Evolutionary conservation across 306 rosid genomes (phyloP).

Genomic region (Psophocarpus tetragonolobus): DNA sequence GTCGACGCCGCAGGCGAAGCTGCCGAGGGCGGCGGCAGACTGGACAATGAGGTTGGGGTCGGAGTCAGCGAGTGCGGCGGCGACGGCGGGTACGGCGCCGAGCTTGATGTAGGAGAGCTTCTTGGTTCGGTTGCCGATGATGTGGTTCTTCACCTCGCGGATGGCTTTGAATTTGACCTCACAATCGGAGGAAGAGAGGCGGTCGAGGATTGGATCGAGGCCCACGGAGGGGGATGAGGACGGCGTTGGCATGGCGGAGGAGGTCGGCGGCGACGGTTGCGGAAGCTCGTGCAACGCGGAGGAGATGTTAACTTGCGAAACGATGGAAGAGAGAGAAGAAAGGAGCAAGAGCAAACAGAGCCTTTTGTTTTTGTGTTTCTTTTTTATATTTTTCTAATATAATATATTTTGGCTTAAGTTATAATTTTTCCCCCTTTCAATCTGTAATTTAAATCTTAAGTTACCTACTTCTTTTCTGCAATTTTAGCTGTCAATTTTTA

Average conservation of each 20-base stretch:
- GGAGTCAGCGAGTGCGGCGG: constrained; percentile 54
- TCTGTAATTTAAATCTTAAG: too few species aligned
- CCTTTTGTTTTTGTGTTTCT: neutral
- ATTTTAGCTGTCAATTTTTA: too few species aligned
- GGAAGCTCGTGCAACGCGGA: constrained; percentile 53
- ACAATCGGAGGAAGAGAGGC: constrained; percentile 62
- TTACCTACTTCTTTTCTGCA: too few species aligned
- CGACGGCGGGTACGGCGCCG: constrained; percentile 73
- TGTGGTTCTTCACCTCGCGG: constrained; percentile 84
- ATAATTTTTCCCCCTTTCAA: too few species aligned
- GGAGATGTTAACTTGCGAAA: constrained; percentile 13
- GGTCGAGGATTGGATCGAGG: constrained; percentile 59
- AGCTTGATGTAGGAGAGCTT: constrained; percentile 84
- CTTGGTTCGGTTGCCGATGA: constrained; percentile 96
- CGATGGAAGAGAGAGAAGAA: constrained; percentile 3
- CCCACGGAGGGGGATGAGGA: constrained; percentile 45
- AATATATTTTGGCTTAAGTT: too few species aligned
- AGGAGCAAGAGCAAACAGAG: neutral
- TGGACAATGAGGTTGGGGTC: constrained; percentile 73
- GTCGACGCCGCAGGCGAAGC: constrained; percentile 90
- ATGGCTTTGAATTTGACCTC: constrained; percentile 77
- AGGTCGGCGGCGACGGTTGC: constrained; percentile 27
- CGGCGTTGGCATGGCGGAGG: constrained; percentile 59
- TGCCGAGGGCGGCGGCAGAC: constrained; percentile 85
- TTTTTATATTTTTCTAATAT: neutral